Evolutionary conservation across 805 yeast species (phyloP), one percentile per base, ranked within the genome.

Genomic region (Wickerhamiella occidentalis): DNA sequence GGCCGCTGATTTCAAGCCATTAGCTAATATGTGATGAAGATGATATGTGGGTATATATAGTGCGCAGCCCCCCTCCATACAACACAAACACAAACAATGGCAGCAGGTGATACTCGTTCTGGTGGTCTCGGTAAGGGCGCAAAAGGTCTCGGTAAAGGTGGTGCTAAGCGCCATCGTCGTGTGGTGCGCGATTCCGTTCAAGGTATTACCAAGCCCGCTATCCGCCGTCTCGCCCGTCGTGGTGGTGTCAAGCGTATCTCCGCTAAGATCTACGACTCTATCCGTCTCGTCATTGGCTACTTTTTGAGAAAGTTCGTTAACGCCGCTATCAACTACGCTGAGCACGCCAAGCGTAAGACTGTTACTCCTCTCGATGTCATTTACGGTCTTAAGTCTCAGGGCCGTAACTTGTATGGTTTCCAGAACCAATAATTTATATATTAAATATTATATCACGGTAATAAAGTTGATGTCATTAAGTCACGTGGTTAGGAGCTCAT

Each of bases 241-340:
- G 98, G 98, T 77, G 98, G 98, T 88, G 98, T 90, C 69, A 90
- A 90, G 83, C 95, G 98, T 85, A 90, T 90, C 67, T 90, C 97
- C 57, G 97, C 95, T 71, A 77, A 88, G 69, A 90, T 90, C 71
- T 90, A 90, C 78, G 98, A 90, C 76, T 96, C 90, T 77, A 95
- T 92, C 68, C 87, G 98, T 79, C 88, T 83, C 62, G 96, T 92
- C 61, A 78, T 90, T 61, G 88, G 88, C 77, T 77, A 95, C 52
- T 90, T 90, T 83, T 80, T 90, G 69, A 96, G 86, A 75, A 82
- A 85, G 68, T 96, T 92, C 62, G 90, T 90, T 75, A 86, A 96
- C 79, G 97, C 92, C 65, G 97, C 98, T 65, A 96, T 92, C 66
- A 87, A 96, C 65, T 90, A 90, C 79, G 92, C 98, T 61, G 97